A percentile compares a stretch with the other conserved stretches of the same genome.
Evolutionary conservation across 2,329 filamentous ascomycete species (phyloP).

Genomic region (Alternaria ventricosa): DNA sequence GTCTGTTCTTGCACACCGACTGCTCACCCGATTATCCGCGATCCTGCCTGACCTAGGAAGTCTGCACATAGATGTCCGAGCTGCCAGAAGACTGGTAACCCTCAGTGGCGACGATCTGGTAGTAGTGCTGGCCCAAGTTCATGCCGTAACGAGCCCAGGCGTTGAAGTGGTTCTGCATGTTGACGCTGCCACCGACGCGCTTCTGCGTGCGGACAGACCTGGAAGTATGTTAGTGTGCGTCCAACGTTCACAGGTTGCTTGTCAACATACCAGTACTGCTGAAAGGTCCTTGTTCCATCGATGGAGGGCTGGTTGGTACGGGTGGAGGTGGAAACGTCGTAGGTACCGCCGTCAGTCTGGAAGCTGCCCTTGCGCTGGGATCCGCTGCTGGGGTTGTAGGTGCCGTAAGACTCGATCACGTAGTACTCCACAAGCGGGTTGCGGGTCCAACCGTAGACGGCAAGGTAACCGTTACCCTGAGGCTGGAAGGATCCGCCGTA

Average conservation of each 20-base stretch:
- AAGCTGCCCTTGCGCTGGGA: constrained; percentile 56
- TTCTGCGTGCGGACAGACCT: constrained; percentile 54
- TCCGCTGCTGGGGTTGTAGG: constrained; percentile 54
- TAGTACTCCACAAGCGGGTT: constrained; percentile 64
- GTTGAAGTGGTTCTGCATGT: constrained; percentile 36
- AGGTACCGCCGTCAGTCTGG: constrained; percentile 58
- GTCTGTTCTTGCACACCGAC: not conserved
- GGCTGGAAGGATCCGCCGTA: constrained; percentile 24
- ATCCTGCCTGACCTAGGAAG: not conserved
- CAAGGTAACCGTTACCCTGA: constrained; percentile 30
- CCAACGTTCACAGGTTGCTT: too few relatives aligned
- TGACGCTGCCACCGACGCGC: constrained; percentile 53
- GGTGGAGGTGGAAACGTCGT: constrained; percentile 57
- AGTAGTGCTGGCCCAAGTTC: constrained; percentile 22
- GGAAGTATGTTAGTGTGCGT: not conserved
- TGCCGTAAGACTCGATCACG: constrained; percentile 60
- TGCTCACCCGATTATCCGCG: not conserved
- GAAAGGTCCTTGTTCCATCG: constrained; percentile 59
- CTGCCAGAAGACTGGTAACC: constrained; percentile 58
- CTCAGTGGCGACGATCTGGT: constrained; percentile 58
- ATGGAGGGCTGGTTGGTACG: constrained; percentile 61
- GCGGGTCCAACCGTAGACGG: constrained; percentile 63
- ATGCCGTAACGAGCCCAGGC: constrained; percentile 33
- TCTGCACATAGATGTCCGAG: constrained; percentile 15
- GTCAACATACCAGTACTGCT: constrained; percentile 58